A percentile compares a stretch with the other conserved stretches of the same genome.
Evolutionary conservation across 176 grass and related monocot species (phyloP).

Genomic region (Cenchrus purpureus): DNA sequence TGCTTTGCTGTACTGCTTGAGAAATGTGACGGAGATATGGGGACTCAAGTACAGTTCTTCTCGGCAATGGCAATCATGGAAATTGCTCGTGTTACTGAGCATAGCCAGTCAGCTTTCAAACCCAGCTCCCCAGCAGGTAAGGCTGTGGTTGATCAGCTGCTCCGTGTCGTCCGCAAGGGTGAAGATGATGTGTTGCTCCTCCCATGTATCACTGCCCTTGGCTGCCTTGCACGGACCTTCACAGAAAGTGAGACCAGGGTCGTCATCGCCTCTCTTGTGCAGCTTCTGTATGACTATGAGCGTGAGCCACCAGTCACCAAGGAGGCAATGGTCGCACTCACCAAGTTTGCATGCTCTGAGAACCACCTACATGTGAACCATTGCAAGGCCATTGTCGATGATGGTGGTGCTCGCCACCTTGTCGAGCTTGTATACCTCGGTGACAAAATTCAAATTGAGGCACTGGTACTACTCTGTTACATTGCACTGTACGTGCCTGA

Average conservation of each 20-base stretch:
- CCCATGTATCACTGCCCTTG: constrained; percentile 71
- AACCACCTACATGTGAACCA: constrained; percentile 77
- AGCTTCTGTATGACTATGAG: constrained; percentile 57
- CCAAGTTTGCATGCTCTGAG: constrained; percentile 71
- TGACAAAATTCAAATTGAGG: constrained; percentile 74
- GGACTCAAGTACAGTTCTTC: constrained; percentile 52
- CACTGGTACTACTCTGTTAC: constrained; percentile 75
- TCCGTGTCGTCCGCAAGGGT: constrained; percentile 61
- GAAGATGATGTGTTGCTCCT: constrained; percentile 59
- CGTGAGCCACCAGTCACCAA: constrained; percentile 61
- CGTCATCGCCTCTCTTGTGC: constrained; percentile 64
- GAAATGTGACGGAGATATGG: constrained; percentile 61
- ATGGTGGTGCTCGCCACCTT: constrained; percentile 55
- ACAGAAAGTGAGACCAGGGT: constrained; percentile 76
- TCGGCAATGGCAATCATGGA: constrained; percentile 91
- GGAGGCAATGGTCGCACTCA: constrained; percentile 74
- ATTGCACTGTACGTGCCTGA: constrained; percentile 76
- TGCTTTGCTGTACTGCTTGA: constrained; percentile 83
- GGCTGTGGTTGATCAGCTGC: constrained; percentile 79
- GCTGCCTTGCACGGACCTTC: constrained; percentile 73
- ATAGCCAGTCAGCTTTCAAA: constrained; percentile 80
- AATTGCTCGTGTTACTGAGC: constrained; percentile 68
- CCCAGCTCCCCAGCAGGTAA: constrained; percentile 69
- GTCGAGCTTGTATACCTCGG: constrained; percentile 86
- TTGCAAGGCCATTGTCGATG: constrained; percentile 71